These are phyloP conservation scores for Panellus pusillus DNA, from an alignment of 768 basidiomycete genomes.

Conservation along the genomic window DNA sequence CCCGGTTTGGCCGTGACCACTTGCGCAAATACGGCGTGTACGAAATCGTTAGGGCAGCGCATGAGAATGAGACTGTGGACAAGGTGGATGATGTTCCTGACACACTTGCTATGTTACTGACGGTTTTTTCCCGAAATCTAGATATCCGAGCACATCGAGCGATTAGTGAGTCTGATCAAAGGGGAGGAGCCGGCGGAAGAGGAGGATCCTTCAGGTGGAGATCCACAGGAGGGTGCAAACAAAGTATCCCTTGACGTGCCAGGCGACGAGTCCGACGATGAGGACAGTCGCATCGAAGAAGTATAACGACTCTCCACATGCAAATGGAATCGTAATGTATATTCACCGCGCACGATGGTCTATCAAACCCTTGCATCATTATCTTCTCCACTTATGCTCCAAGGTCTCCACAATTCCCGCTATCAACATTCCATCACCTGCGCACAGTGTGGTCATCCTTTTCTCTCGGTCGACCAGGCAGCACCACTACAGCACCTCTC, in stretches of 20 bases:
- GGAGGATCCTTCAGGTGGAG: conserved; percentile 41
- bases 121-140: conserved; percentile 29
- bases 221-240: conserved; percentile 25
- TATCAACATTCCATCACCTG: no score
- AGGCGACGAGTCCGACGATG: conserved; percentile 51
- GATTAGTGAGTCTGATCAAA: conserved; percentile 84
- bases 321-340: background rate
- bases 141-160: conserved; percentile 86
- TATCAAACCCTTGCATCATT: background rate
- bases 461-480: no score
- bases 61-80: conserved; percentile 77
- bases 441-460: no score
- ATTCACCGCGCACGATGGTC: background rate
- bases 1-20: conserved; percentile 83
- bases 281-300: conserved; percentile 76
- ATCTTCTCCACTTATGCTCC: no score
- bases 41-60: conserved; percentile 75
- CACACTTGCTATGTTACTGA: background rate
- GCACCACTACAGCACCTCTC: no score
- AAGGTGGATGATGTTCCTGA: conserved; percentile 44
- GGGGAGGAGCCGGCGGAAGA: conserved; percentile 59
- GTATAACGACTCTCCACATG: conserved; percentile 42
- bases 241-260: conserved; percentile 24
- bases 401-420: no score
- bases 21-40: conserved; percentile 83